Conservation (phyloP, 495 filamentous ascomycete genomes). For the Letharia lupina region DNA sequence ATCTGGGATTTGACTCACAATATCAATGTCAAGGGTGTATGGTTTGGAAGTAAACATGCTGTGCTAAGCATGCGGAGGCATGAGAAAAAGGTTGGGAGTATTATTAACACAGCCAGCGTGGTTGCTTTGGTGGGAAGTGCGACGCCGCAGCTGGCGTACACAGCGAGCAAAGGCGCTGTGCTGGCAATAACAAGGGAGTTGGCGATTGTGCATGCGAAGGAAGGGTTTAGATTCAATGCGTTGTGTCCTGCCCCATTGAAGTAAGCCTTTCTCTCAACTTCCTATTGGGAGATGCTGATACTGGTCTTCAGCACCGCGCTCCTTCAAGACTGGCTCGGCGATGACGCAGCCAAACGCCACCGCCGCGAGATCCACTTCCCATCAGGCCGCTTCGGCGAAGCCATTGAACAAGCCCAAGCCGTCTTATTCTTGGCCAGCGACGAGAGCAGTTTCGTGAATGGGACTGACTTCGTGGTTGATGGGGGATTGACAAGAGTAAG, state of each 20-base stretch:
- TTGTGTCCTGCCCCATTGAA: constrained; percentile 92
- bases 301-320: constrained; percentile 48
- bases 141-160: constrained; percentile 94
- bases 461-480: constrained; percentile 90
- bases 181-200: constrained; percentile 76
- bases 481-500: constrained; percentile 81
- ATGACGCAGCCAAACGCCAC: constrained; percentile 73
- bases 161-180: constrained; percentile 89
- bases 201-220: constrained; percentile 75
- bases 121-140: constrained; percentile 88
- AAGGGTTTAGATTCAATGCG: constrained; percentile 81
- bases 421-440: constrained; percentile 92
- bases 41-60: constrained; percentile 93
- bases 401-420: constrained; percentile 89
- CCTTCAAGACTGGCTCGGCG: constrained; percentile 93
- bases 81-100: constrained; percentile 65
- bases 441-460: constrained; percentile 90
- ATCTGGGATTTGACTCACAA: constrained; percentile 93
- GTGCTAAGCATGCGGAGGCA: constrained; percentile 72
- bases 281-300: neutral
- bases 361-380: constrained; percentile 94
- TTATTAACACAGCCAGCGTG: constrained; percentile 94
- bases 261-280: constrained; percentile 25
- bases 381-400: constrained; percentile 87
- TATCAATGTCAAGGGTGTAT: constrained; percentile 98